A percentile compares a stretch with the other conserved stretches of the same genome.
phyloP scores from a whole-genome alignment of 2,329 filamentous ascomycete genomes.

The Penicillium corylophilum region DNA sequence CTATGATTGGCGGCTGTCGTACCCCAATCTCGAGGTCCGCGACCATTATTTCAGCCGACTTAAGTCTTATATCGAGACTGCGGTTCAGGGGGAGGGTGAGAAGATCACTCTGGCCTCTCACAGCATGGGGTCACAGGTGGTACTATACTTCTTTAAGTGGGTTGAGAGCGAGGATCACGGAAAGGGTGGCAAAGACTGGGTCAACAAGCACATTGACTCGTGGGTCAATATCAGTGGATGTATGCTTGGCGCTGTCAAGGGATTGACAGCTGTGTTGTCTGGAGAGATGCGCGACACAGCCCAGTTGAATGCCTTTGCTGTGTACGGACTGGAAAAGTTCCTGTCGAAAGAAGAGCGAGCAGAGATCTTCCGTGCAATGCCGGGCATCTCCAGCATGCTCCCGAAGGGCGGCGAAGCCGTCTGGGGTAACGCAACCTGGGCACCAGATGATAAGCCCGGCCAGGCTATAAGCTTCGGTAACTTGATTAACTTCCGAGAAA shows the following conservation, averaged over 20 bases:
- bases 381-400: slow-evolving; percentile 93
- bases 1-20: slow-evolving; percentile 92
- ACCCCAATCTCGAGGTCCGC: slow-evolving; percentile 80
- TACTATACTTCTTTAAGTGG: slow-evolving; percentile 78
- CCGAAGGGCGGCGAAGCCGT: slow-evolving; percentile 89
- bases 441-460: slow-evolving; percentile 77
- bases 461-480: slow-evolving; percentile 75
- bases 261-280: slow-evolving; percentile 82
- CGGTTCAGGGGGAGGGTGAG: slow-evolving; percentile 67
- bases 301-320: slow-evolving; percentile 91
- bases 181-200: slow-evolving; percentile 80
- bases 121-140: slow-evolving; percentile 95
- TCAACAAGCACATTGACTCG: slow-evolving; percentile 82
- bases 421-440: slow-evolving; percentile 88
- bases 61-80: slow-evolving; percentile 86
- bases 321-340: slow-evolving; percentile 96
- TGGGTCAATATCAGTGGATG: slow-evolving; percentile 99
- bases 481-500: slow-evolving; percentile 76
- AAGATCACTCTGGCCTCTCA: slow-evolving; percentile 89
- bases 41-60: slow-evolving; percentile 93
- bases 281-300: slow-evolving; percentile 99
- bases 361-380: slow-evolving; percentile 95
- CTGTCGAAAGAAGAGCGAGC: slow-evolving; percentile 85
- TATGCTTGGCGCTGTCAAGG: slow-evolving; percentile 94
- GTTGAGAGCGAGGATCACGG: slow-evolving; percentile 78